Base-by-base conservation (phyloP, 2,329 filamentous ascomycete genomes). In the Ascochyta koolunga region DNA sequence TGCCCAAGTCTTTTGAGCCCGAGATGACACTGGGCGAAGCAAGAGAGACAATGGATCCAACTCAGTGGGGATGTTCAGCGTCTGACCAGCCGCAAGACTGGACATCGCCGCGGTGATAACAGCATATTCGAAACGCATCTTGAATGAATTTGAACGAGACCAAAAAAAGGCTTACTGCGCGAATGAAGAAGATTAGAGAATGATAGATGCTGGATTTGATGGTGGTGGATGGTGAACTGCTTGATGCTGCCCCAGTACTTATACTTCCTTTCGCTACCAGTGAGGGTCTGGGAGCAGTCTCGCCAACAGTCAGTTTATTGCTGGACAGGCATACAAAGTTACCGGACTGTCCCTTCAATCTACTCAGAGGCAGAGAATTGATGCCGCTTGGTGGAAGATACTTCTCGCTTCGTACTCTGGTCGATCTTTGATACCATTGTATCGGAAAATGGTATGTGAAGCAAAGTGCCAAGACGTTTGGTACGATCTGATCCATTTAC, bases 81-180 rank as follows among this genome's bases (percentile, higher is more conserved):
- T 61, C 43, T 70, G 66, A n/a, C 64, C 63, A 33, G 48, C 47
- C 27, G 42, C 35, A 4, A 56, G 42, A 25, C 52, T 29, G 29
- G 27, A 29, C 10, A 81, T 24, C 3, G 50, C 50, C n/a, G 74
- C 53, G 77, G 78, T 50, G 41, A 50, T 40, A 16, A 54, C 8
- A 24, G 50, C 50, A 15, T 46, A 8, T 21, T 43, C 38, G 32
- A 53, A 53, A 42, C 50, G 50, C 50, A 53, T 53, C 4, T 42
- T 41, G 43, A 39, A 11, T 6, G 19, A 15, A 18, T 11, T 13
- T 43, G 16, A n/a, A n/a, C n/a, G 18, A 18, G 18, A 13, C 2
- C 1, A 22, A 42, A 42, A 7, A 4, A 13, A n/a, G n/a, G 27
- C 27, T 4, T 10, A 5, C 4, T 13, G 27, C 10, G 4, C 13